Percentiles rank a stretch among this genome's conserved stretches.
phyloP scores from a whole-genome alignment of 257 asterid species.

The Parsonsia alboflavescens region DNA sequence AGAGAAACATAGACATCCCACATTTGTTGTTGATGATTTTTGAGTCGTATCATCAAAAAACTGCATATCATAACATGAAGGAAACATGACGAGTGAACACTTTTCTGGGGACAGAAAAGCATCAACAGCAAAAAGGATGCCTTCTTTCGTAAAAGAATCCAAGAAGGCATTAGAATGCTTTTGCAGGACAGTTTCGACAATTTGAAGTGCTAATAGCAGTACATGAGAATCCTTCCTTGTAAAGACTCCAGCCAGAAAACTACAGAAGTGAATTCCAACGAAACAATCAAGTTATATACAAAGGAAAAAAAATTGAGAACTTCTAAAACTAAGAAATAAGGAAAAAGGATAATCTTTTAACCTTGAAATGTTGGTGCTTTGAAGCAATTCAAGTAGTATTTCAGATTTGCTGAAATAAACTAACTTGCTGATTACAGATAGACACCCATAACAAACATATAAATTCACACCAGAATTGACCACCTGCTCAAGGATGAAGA shows the following conservation, averaged over 20 bases:
- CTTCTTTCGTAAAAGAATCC: slow-evolving; percentile 81
- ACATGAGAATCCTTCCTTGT: slow-evolving; percentile 81
- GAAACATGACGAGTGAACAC: slow-evolving; percentile 41
- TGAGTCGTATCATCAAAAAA: slow-evolving; percentile 30
- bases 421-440: slow-evolving; percentile 77
- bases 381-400: slow-evolving; percentile 56
- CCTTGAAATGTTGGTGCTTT: slow-evolving; percentile 71
- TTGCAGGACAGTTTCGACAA: slow-evolving; percentile 62
- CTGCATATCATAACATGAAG: slow-evolving; percentile 42
- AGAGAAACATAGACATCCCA: slow-evolving; percentile 70
- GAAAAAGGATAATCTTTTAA: slow-evolving; percentile 22
- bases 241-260: slow-evolving; percentile 94
- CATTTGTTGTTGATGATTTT: slow-evolving; percentile 34
- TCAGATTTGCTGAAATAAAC: slow-evolving; percentile 69
- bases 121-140: slow-evolving; percentile 68
- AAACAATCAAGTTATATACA: slow-evolving; percentile 15
- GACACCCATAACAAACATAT: slow-evolving; percentile 71
- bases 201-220: slow-evolving; percentile 63
- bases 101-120: slow-evolving; percentile 56
- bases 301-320: not conserved
- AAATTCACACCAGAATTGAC: slow-evolving; percentile 81
- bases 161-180: slow-evolving; percentile 65
- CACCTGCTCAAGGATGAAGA: slow-evolving; percentile 55
- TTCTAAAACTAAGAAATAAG: slow-evolving; percentile 10
- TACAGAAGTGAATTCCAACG: slow-evolving; percentile 26